Evolutionary conservation across 768 basidiomycete species (phyloP), one percentile per base, ranked within the genome.

Genomic region (Austroboletus eburneus): DNA sequence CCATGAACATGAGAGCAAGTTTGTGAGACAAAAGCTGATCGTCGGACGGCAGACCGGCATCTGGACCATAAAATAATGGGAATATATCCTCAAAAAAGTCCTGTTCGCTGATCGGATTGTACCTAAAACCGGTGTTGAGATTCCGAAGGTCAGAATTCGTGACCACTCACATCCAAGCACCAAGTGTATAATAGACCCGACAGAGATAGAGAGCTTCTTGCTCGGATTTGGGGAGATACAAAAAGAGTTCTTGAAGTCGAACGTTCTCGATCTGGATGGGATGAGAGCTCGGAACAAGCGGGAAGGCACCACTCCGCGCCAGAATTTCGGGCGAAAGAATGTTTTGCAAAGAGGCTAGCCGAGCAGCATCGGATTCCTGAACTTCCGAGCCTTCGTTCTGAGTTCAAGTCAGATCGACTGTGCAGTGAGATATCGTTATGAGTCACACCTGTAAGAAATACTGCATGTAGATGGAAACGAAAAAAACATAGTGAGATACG

Each of bases 401-500:
- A 16, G 10, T 3, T 14, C 22, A 5, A 30, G 49, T 61, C 22
- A 67, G 48, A 45, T 27, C 6, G 40, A 52, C 17, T 5, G 38
- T 22, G 9, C 12, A 3, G 29, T 8, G 34, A 41, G 5, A 44
- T 47, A 42, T 45, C 32, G 18, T 34, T 6, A 9, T 9, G 21
- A 29, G 35, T 58, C 59, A 83, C 87, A 83, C 87, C 75, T 87
- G 83, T 33, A 87, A 70, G 64, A 87, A 89, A 55, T 85, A 81
- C 87, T 89, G n/a, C n/a, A n/a, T n/a, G n/a, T n/a, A n/a, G n/a
- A n/a, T n/a, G 49, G 45, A 44, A 45, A 43, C 9, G 17, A 30
- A 23, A 40, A 48, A 10, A 21, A 50, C 57, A 49, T 21, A 50
- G 17, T 49, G 43, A 48, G 29, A 34, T 29, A 47, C 18, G 3